Evolutionary conservation across 2,329 filamentous ascomycete species (phyloP).

Genomic region (Didymellaceae sp.): DNA sequence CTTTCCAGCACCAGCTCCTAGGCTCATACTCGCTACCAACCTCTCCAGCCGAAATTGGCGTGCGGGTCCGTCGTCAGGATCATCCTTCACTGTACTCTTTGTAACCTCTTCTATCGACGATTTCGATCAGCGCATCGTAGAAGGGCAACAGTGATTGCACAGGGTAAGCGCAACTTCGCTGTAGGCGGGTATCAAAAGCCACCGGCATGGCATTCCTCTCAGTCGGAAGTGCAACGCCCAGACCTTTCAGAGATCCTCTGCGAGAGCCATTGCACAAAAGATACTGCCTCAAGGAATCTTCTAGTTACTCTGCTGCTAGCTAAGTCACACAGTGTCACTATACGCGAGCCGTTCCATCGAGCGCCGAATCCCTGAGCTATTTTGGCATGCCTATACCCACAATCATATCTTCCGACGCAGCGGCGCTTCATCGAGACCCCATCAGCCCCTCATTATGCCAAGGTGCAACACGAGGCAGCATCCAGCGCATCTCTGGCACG

Average conservation of each 20-base stretch:
- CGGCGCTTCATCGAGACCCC: not conserved
- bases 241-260: not conserved
- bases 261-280: not conserved
- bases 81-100: not conserved
- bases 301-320: not conserved
- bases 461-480: not conserved
- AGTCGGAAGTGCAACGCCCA: not conserved
- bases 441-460: not conserved
- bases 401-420: not conserved
- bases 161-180: too few species aligned
- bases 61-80: conserved; percentile 3
- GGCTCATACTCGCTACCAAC: not conserved
- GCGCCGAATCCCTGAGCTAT: not conserved
- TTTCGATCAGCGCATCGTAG: too few species aligned
- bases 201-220: too few species aligned
- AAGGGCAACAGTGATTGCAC: too few species aligned
- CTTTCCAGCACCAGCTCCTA: not conserved
- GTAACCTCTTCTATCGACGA: too few species aligned
- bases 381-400: not conserved
- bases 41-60: too few species aligned
- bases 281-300: not conserved
- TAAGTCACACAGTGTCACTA: not conserved
- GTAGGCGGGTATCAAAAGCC: too few species aligned
- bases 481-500: not conserved
- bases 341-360: not conserved